Base-by-base conservation (phyloP, 805 yeast species). In the Kodamaea lidongshanica region DNA sequence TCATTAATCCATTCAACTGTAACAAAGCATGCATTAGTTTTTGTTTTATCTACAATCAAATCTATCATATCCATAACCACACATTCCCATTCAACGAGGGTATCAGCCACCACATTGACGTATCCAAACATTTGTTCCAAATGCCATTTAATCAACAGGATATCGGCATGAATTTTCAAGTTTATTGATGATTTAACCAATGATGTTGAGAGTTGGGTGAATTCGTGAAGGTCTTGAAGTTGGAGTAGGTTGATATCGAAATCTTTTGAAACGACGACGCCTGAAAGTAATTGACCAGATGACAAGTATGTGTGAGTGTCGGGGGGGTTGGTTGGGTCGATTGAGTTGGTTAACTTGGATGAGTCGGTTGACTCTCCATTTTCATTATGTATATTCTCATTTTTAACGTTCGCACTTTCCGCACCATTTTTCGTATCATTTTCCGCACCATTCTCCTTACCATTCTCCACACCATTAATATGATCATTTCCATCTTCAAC, bases 71-170 rank as follows among this genome's bases (percentile, higher is more conserved):
- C 67, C 70, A 64, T 64, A 23, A 64, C 72, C 64, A 43, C 44
- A 38, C 65, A 59, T 39, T 56, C 65, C 63, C 68, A 60, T 20
- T 46, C 50, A 13, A 54, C 57, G 27, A 63, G 68, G 32, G 73
- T 77, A 41, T 78, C 86, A 30, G 65, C 65, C 3, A 76, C 33
- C 2, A 84, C 71, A 25, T 79, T 77, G 4, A 87, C 72, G 46
- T 68, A 73, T 2, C 96, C 97, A 67, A 89, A 92, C 98, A 92
- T 92, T 51, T 88, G 97, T 35, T 79, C 74, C 34, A 92, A 69
- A 50, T 92, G 97, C 87, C 94, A 92, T 37, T 73, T 70, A 37
- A 92, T 74, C 34, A 92, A 65, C 26, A 83, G 81, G 19, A 83
- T 72, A 25, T 82, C 83, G 4, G 96, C 94, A 49, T 79, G 77